Evolutionary conservation across 768 basidiomycete genomes (phyloP), one percentile per base, ranked within the genome.

Genomic region (Amanita rimosa): DNA sequence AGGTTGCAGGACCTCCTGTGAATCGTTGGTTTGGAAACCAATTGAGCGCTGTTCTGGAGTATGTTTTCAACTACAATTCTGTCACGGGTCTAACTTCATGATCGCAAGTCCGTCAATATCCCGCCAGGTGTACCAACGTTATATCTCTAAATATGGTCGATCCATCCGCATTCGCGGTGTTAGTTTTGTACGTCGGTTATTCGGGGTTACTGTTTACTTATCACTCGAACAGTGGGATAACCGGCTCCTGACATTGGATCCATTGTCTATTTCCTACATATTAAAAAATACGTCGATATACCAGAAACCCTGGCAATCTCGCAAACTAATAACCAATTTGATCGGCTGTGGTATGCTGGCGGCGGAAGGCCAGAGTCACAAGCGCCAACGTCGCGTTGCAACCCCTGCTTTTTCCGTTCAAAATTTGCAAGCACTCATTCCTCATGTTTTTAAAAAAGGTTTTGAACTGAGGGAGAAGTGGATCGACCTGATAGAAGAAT

Each of bases 341-440:
- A 85, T 96, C 50, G 92, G 92, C 0, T 79, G 79, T 48, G 92
- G 86, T 2, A 79, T 89, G 79, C 75, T 90, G 21, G 78, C 83
- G 14, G 81, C 85, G 2, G 88, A 90, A 59, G 86, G 88, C 1
- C 69, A 74, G 21, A 68, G 80, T 14, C 89, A 95, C 65, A 85
- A 76, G 55, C 81, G 88, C 33, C 91, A 92, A 62, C 71, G 86
- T 50, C 75, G 84, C 44, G 81, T 90, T 19, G 79, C 76, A 1
- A 81, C 78, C 0, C 83, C 87, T 6, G 86, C 85, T 0, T 89
- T 91, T 62, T 87, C 85, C 4, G 67, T 77, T n/a, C 84, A 87
- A 58, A 86, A 86, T 54, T 60, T 90, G 64, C 75, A 80, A 31
- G 78, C 73, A 3, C 69, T 90, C 17, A 72, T 84, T 4, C 86